Base-by-base conservation (phyloP, 2,329 filamentous ascomycete genomes). In the Scopulariopsis brevicaulis region DNA sequence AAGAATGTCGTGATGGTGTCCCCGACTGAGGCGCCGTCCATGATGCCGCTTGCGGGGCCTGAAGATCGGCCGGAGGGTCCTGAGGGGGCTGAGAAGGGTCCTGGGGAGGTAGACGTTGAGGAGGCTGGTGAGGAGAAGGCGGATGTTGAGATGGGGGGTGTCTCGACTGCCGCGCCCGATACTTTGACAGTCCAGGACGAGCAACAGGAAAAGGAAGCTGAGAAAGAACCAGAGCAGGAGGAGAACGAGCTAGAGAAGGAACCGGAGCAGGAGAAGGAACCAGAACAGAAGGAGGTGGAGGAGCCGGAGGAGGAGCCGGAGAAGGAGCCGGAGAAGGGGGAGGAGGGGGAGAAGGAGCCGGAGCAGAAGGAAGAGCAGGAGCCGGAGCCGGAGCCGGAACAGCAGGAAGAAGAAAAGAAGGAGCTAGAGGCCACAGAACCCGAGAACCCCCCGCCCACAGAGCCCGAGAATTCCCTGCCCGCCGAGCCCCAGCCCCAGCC, bases 1-100 rank as follows among this genome's bases (percentile, higher is more conserved):
- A 80, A 80, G 67, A 77, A 80, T 54, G 76, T 80, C 40, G 68
- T 77, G 32, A 60, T 78, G 18, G 72, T 70, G 11, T 79, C 78
- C 11, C 76, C 78, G 0, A 74, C 72, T 1, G 72, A 75, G 22
- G 64, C 70, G 24, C 35, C 60, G n/a, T 50, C 59, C 5, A 50
- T 53, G 6, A 55, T 56, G 15, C 59, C 59, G 1, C 32, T 20
- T 15, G 10, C 46, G 7, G 46, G 6, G n/a, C 46, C 46, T 5
- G 62, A 63, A 14, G 54, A 60, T n/a, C 58, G 32, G 8, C 48
- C 61, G 6, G 48, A 37, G 11, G 28, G 28, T 32, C 28, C 28
- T 32, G 53, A 56, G 43, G 18, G 53, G 28, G 24, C 55, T 34
- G 22, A 54, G 34, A 20, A 24, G 37, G 37, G 15, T 4, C 3